These are phyloP conservation scores for Picea engelmannii DNA, from an alignment of 83 land plant species.

Conservation along the genomic window DNA sequence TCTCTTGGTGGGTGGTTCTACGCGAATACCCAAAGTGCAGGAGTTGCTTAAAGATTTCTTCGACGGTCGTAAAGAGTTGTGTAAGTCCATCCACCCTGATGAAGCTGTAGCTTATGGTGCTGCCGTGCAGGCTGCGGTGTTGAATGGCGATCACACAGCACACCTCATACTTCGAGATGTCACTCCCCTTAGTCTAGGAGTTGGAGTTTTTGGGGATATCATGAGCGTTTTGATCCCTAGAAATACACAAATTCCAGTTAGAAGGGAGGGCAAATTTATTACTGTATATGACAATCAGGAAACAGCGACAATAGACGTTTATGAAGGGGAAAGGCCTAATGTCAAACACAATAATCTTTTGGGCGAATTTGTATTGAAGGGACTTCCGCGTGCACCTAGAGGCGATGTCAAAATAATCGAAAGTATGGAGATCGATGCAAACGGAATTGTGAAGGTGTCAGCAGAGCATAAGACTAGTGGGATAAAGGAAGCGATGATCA, in stretches of 20 bases:
- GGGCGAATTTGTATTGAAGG: conserved; percentile 19
- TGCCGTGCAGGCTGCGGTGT: conserved; percentile 19
- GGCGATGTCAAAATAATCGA: too few species aligned
- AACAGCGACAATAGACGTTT: conserved; percentile 11
- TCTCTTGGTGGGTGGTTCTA: conserved; percentile 25
- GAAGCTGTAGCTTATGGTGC: conserved; percentile 30
- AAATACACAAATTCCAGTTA: too few species aligned
- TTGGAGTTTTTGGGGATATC: background rate
- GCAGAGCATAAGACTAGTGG: conserved; percentile 26
- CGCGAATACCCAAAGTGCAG: conserved; percentile 28
- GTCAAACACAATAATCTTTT: conserved; percentile 24
- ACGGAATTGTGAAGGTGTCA: conserved; percentile 10
- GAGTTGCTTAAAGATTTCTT: conserved; percentile 27
- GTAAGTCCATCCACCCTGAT: conserved; percentile 27
- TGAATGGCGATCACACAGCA: conserved; percentile 9
- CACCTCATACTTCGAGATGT: background rate
- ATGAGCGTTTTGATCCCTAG: background rate
- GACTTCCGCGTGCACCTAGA: too few species aligned
- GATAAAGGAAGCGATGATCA: background rate
- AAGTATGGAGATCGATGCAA: background rate
- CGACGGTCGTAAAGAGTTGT: conserved; percentile 17
- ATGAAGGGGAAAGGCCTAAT: conserved; percentile 20
- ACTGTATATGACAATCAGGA: conserved; percentile 26
- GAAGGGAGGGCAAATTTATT: background rate
- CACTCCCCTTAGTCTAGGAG: too few species aligned